Evolutionary conservation across 202 grass and related monocot genomes (phyloP).

Genomic region (Bolboschoenoplectus hybrid): DNA sequence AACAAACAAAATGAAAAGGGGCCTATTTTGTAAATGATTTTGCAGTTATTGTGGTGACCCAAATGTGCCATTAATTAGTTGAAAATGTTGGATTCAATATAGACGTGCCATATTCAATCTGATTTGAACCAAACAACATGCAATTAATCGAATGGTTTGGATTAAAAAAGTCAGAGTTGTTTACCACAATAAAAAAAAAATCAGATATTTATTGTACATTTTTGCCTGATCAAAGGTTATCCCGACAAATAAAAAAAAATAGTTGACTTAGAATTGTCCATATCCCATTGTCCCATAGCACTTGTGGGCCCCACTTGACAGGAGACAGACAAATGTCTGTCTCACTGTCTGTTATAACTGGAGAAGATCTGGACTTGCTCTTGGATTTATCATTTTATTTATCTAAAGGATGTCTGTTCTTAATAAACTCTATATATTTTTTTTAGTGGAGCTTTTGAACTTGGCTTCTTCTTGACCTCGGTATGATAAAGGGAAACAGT

Average conservation of each 20-base stretch:
- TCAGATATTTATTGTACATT: background rate
- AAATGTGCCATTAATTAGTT: background rate
- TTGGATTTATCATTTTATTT: background rate
- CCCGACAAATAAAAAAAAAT: background rate
- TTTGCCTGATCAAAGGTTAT: background rate
- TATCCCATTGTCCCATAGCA: background rate
- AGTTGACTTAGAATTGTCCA: background rate
- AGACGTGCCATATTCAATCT: background rate
- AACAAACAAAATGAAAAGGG: background rate
- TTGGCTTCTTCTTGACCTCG: conserved; percentile 20
- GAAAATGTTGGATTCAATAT: background rate
- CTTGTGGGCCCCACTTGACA: background rate
- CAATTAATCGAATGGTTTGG: background rate
- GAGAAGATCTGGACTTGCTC: background rate
- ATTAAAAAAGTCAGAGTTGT: background rate
- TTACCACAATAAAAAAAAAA: background rate
- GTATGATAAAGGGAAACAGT: conserved; percentile 15
- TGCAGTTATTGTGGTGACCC: background rate
- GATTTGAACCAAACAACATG: background rate
- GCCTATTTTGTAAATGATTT: background rate
- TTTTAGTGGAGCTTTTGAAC: conserved; percentile 26
- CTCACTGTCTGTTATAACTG: background rate
- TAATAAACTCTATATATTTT: conserved; percentile 11
- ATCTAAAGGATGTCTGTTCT: conserved; percentile 17
- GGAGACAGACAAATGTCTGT: background rate